Evolutionary conservation across 805 yeast genomes (phyloP).

Genomic region (Saturnispora hagleri): DNA sequence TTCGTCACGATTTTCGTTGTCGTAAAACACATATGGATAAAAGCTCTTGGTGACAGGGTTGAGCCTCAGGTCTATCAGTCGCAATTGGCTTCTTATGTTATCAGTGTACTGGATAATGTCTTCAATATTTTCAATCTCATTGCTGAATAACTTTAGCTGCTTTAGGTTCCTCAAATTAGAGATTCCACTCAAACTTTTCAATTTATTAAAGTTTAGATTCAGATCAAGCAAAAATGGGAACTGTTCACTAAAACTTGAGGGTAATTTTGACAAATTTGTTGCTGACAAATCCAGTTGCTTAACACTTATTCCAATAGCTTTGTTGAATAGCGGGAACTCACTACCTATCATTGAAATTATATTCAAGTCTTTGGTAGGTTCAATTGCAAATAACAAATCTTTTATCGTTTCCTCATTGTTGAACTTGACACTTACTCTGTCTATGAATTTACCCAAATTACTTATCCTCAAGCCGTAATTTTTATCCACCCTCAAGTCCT

Average conservation of each 20-base stretch:
- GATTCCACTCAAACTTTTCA: constrained; percentile 30
- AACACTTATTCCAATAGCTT: constrained; percentile 23
- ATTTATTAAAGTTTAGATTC: constrained; percentile 41
- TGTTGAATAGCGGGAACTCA: constrained; percentile 8
- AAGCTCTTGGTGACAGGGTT: constrained; percentile 39
- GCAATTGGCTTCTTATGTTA: constrained; percentile 26
- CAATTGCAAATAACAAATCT: constrained; percentile 11
- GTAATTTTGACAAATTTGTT: constrained; percentile 33
- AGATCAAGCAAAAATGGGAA: constrained; percentile 41
- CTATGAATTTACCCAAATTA: constrained; percentile 29
- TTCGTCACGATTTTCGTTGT: constrained; percentile 14
- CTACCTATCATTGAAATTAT: constrained; percentile 30
- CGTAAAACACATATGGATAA: constrained; percentile 47
- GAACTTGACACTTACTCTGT: constrained; percentile 36
- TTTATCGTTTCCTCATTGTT: constrained; percentile 21
- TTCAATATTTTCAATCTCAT: constrained; percentile 29
- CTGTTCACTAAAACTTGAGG: constrained; percentile 27
- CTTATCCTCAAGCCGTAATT: constrained; percentile 20
- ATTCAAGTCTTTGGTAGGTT: constrained; percentile 20
- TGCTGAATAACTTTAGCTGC: constrained; percentile 37
- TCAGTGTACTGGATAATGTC: constrained; percentile 28
- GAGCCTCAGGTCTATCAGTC: constrained; percentile 38
- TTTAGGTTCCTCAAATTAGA: constrained; percentile 28
- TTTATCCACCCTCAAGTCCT: constrained; percentile 39
- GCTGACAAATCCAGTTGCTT: constrained; percentile 38